These are phyloP conservation scores for Teunomyces cretensis DNA, from an alignment of 805 yeast genomes.

Conservation along the genomic window DNA sequence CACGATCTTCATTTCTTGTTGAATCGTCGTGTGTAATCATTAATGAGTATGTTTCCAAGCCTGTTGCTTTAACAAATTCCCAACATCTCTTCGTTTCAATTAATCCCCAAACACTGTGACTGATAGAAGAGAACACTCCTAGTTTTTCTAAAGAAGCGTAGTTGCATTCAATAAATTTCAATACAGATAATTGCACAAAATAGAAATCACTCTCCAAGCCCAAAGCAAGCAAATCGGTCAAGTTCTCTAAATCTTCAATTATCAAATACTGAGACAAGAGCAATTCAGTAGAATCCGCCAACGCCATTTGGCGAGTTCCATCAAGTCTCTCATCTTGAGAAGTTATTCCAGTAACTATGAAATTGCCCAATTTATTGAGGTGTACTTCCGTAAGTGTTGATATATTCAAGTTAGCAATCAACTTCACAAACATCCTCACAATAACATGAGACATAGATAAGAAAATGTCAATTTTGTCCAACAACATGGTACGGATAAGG, in stretches of 20 bases:
- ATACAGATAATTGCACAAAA: conserved; percentile 46
- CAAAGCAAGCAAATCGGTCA: conserved; percentile 26
- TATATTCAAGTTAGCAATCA: conserved; percentile 8
- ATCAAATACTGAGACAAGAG: conserved; percentile 22
- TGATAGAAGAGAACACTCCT: conserved; percentile 1
- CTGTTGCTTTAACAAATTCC: conserved; percentile 46
- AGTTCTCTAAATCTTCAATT: conserved; percentile 13
- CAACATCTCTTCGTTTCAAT: conserved; percentile 29
- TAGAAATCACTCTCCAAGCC: conserved; percentile 40
- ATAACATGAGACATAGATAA: conserved; percentile 29
- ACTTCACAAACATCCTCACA: conserved; percentile 31
- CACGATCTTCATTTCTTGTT: background rate
- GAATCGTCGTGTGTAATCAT: conserved; percentile 7
- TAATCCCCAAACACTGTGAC: conserved; percentile 16
- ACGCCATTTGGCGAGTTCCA: conserved; percentile 52
- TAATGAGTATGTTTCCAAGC: conserved; percentile 33
- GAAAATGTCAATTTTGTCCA: conserved; percentile 10
- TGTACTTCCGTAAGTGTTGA: conserved; percentile 4
- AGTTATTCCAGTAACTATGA: conserved; percentile 32
- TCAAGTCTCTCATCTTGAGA: conserved; percentile 26
- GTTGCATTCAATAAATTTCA: conserved; percentile 26
- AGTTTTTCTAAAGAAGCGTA: background rate
- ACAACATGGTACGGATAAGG: conserved; percentile 3
- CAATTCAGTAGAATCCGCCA: conserved; percentile 30
- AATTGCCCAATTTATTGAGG: conserved; percentile 25